Evolutionary conservation across 2,329 filamentous ascomycete species (phyloP).

Genomic region (Fusarium armeniacum): DNA sequence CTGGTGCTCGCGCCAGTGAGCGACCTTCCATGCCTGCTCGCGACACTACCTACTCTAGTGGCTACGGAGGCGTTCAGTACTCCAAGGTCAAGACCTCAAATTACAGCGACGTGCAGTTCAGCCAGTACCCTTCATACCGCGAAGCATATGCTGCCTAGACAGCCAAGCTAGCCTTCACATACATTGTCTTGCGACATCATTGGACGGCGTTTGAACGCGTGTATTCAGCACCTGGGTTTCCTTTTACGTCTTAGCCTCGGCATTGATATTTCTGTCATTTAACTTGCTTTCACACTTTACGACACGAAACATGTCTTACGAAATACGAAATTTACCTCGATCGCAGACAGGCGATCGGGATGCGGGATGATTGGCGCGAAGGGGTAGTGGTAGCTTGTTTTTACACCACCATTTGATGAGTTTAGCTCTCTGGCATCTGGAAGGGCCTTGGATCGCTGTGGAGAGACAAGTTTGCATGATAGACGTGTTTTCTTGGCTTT

Average conservation of each 20-base stretch:
- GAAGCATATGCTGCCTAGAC: conserved; percentile 43
- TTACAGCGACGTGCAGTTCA: conserved; percentile 53
- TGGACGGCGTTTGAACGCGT: conserved; percentile 48
- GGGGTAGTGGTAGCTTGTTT: conserved; percentile 39
- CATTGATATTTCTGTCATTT: conserved; percentile 41
- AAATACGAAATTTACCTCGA: conserved; percentile 51
- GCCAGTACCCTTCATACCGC: conserved; percentile 48
- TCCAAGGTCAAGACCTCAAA: conserved; percentile 56
- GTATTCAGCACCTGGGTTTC: conserved; percentile 45
- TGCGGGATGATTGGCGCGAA: conserved; percentile 49
- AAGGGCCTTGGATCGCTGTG: conserved; percentile 37
- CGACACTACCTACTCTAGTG: conserved; percentile 51
- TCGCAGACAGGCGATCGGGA: conserved; percentile 45
- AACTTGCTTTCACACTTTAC: conserved; percentile 48
- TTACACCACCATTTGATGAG: conserved; percentile 32
- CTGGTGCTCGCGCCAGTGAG: conserved; percentile 46
- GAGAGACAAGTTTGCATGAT: conserved; percentile 44
- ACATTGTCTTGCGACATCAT: conserved; percentile 40
- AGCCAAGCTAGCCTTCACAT: conserved; percentile 1
- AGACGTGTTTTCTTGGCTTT: conserved; percentile 39
- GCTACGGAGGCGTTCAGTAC: conserved; percentile 41
- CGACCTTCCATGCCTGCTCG: conserved; percentile 52
- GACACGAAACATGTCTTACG: conserved; percentile 55
- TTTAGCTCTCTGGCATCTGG: conserved; percentile 42
- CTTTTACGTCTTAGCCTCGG: conserved; percentile 34